Base-by-base conservation (phyloP, 352 stramenopile species). In the Thalassiosira livingstoniorum region DNA sequence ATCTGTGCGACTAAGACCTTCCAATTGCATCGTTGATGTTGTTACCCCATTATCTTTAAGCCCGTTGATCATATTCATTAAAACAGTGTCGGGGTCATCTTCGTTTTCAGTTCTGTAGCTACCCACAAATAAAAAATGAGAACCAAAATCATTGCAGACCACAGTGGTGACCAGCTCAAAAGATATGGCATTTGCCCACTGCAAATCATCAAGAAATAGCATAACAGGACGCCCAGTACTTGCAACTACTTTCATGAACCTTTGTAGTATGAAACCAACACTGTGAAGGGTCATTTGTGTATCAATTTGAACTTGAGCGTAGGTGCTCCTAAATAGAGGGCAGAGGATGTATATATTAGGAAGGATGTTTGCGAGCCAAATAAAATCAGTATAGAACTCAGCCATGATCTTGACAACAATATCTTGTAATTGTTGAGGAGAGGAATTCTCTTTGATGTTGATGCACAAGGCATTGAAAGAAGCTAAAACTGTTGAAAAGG, bases 1-100 rank as follows among this genome's bases (percentile, higher is more conserved):
- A 61, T 83, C 66, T 42, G 60, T 67, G 23, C n/a, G 23, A 39
- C 78, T 53, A 32, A 88, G 35, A 23, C 78, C 72, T 32, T 79
- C 53, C 53, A 85, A 61, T 31, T 23, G n/a, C 21, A 85, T 2
- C 10, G 51, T 75, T 3, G 45, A 78, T 13, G 58, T 71, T 58
- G 34, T 34, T 10, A 88, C 51, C 4, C 51, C 39, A 25, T 35
- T 60, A 4, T 5, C 5, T 47, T 75, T 43, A 21, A 88, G 57
- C n/a, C 37, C 60, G 21, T 64, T 7, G 51, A 85, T 83, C 4
- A 86, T 27, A 35, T 23, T 15, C 45, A 75, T 71, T 64, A 83
- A 61, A 29, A 60, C 39, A 51, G 85, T 76, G 64, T 85, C 81
- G 0, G 58, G 4, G 21, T 21, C n/a, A 51, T 80, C 76, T n/a